Evolutionary conservation across 192 early-diverging fungal genomes (phyloP).

Genomic region (Backusella tarrabulga): DNA sequence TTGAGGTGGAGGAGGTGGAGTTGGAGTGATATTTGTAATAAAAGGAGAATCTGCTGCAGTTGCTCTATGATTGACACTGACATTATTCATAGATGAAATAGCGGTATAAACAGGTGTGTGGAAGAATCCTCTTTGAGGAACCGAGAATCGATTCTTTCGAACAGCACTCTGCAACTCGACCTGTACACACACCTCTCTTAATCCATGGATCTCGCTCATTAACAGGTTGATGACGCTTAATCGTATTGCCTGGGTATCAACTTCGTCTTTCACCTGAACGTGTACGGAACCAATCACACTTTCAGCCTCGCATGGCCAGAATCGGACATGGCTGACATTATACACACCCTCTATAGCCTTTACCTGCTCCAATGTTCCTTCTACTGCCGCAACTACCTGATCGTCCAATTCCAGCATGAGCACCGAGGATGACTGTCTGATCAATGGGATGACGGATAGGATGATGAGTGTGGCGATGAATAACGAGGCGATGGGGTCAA

Average conservation of each 20-base stretch:
- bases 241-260: conserved; percentile 35
- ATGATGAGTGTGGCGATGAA: conserved; percentile 89
- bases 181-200: conserved; percentile 52
- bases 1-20: not conserved
- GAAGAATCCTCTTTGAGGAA: conserved; percentile 12
- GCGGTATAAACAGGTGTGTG: conserved; percentile 7
- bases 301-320: conserved; percentile 58
- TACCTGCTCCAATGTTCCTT: conserved; percentile 51
- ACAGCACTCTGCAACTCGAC: conserved; percentile 33
- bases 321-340: conserved; percentile 41
- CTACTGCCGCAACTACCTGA: conserved; percentile 34
- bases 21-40: not conserved
- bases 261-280: conserved; percentile 37
- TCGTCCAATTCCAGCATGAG: conserved; percentile 52
- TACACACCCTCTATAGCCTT: conserved; percentile 38
- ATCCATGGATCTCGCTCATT: conserved; percentile 44
- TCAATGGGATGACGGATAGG: conserved; percentile 82
- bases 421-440: conserved; percentile 62
- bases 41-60: not conserved
- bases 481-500: conserved; percentile 94
- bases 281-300: conserved; percentile 55
- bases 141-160: not conserved
- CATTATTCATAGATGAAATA: conserved; percentile 8
- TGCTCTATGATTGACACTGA: conserved; percentile 9
- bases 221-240: conserved; percentile 38